These are phyloP conservation scores for Orbilia blumenaviensis DNA, from an alignment of 2,329 filamentous ascomycete genomes.

Conservation along the genomic window DNA sequence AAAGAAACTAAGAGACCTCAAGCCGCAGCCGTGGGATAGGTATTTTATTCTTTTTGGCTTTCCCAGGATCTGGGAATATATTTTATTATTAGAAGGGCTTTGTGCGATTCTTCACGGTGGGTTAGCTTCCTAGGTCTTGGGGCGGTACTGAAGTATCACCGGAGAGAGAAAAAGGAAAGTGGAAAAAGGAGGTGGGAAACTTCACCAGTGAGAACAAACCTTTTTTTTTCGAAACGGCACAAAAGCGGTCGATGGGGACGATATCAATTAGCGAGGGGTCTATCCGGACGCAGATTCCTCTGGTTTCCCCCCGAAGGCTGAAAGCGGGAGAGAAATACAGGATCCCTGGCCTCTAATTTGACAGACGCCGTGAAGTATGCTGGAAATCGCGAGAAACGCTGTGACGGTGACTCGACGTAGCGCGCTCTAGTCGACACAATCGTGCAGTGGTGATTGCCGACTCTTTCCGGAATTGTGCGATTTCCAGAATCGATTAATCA, in stretches of 20 bases:
- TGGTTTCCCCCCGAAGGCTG: conserved; percentile 45
- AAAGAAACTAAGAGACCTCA: conserved; percentile 28
- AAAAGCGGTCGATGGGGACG: conserved; percentile 23
- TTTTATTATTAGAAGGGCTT: conserved; percentile 31
- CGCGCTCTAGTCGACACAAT: conserved; percentile 3
- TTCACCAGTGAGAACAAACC: conserved; percentile 26
- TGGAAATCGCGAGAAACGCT: conserved; percentile 1
- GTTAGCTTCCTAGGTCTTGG: conserved; percentile 7
- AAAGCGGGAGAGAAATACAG: conserved; percentile 45
- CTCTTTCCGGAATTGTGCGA: not conserved
- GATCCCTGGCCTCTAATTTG: conserved; percentile 40
- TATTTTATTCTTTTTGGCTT: conserved; percentile 46
- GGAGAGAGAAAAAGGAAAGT: conserved; percentile 25
- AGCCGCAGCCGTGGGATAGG: conserved; percentile 49
- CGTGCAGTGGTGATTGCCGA: not conserved
- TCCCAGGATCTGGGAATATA: conserved; percentile 44
- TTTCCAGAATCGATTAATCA: conserved; percentile 1
- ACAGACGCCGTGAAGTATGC: not conserved
- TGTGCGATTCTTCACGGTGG: conserved; percentile 29
- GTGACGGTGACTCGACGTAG: conserved; percentile 25
- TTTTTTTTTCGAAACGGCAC: conserved; percentile 44
- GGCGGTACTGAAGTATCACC: conserved; percentile 1
- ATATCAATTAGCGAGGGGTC: conserved; percentile 53
- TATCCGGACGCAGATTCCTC: conserved; percentile 49
- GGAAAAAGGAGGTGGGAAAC: conserved; percentile 36